Evolutionary conservation across 1,284 basidiomycete species (phyloP), one percentile per base, ranked within the genome.

Genomic region (Hemileia vastatrix): DNA sequence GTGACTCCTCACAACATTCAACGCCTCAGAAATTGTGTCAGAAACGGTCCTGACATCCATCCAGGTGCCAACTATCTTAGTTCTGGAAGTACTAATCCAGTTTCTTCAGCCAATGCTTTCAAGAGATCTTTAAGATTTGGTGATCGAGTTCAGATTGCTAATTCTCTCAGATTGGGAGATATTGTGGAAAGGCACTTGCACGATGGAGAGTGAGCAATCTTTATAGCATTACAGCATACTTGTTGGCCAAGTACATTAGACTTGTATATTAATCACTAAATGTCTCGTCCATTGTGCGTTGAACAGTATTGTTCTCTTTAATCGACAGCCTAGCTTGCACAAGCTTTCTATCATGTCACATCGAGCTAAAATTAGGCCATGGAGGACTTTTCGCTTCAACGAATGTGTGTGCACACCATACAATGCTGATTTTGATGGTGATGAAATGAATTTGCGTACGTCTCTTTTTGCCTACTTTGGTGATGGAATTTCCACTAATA

Each of bases 331-430:
- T 4, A 93, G 89, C 83, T 81, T 99, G 73, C 95, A 99, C 78
- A 94, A 92, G 85, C 81, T 97, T 19, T 96, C 93, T 1, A 98
- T 99, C 77, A 98, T 98, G 91, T 96, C 92, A 75, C 95, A 99
- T 79, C 82, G 92, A 67, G 94, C 84, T 63, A 94, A 94, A 82
- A 84, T 99, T 62, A 82, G 95, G 32, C 95, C 95, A 40, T 99
- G 95, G 95, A 81, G 94, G 68, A 92, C 95, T 1, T 96, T 99
- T 80, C 84, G 95, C 53, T 80, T 99, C 63, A 99, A 99, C 76
- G 95, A 99, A 77, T 99, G 95, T 83, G 95, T 95, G 6, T 99
- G 95, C 78, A 94, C 91, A 57, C 95, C 95, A 1, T 99, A 99
- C 79, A 97, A 97, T 74, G 95, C 95, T 59, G 95, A 99, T 79